Evolutionary conservation across 306 rosid species (phyloP), one percentile per base, ranked within the genome.

Genomic region (Prunus dulcis): DNA sequence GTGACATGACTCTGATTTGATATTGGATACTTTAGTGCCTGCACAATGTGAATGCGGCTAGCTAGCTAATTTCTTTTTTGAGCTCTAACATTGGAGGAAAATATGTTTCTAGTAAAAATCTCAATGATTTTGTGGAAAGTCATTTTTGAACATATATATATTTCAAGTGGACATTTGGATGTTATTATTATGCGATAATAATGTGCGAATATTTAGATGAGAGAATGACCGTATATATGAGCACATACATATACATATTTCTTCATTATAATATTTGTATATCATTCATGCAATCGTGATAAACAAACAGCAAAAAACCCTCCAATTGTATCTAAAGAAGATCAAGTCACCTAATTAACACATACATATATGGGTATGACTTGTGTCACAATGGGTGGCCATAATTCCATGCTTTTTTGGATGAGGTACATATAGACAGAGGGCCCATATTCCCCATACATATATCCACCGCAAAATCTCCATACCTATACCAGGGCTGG

Each of bases 1-100:
- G 79, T 67, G 83, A 75, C 45, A 38, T 20, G 85, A 79, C 84
- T 53, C 62, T 71, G 83, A 85, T 81, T 75, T 87, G 81, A 72
- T 17, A 17, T 25, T 70, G 56, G 17, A 41, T 65, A 57, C 38
- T 28, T 3, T 79, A 27, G 57, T 73, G 58, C 68, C 0, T 25
- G 32, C 46, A 45, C 27, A 73, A 2, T 60, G 20, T 7, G 14
- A 4, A 17, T 25, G 3, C 9, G 2, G 4, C 17, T 2, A 51
- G 32, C 18, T 7, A 32, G 32, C 30, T 32, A 12, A n/a, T 32
- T 71, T 51, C 23, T 34, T 71, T 20, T 11, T 14, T 30, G 19
- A 32, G 65, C 18, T 27, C 41, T 61, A 9, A 22, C 17, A 58
- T 72, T 38, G 23, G 38, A 71, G 64, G 19, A 52, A 13, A 46